These are phyloP conservation scores for Pterocarpus santalinus DNA, from an alignment of 306 rosid species.

Conservation along the genomic window DNA sequence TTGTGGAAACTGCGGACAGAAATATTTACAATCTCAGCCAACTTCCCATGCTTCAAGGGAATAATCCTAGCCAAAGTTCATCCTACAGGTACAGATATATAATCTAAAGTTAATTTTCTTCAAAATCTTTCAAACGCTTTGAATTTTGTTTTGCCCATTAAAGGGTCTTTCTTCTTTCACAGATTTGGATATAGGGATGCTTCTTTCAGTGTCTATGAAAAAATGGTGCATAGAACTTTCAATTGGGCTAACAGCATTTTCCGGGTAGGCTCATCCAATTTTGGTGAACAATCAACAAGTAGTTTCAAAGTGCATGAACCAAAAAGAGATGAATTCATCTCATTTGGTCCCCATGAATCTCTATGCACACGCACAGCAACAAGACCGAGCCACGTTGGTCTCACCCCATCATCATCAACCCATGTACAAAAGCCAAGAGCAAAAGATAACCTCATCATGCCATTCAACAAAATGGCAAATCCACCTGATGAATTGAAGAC, in stretches of 20 bases:
- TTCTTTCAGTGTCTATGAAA: slow-evolving; percentile 52
- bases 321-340: slow-evolving; percentile 45
- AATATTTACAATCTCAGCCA: slow-evolving; percentile 76
- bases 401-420: background rate
- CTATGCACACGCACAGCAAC: slow-evolving; percentile 3
- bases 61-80: slow-evolving; percentile 56
- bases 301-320: slow-evolving; percentile 46
- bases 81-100: slow-evolving; percentile 51
- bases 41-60: slow-evolving; percentile 82
- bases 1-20: slow-evolving; percentile 67
- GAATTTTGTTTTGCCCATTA: background rate
- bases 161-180: background rate
- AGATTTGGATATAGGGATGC: slow-evolving; percentile 51
- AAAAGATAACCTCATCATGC: slow-evolving; percentile 26
- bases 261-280: slow-evolving; percentile 29
- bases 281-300: slow-evolving; percentile 49
- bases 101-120: background rate
- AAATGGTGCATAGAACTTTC: slow-evolving; percentile 41
- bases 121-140: background rate
- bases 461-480: background rate
- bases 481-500: background rate
- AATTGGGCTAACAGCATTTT: slow-evolving; percentile 43
- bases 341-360: slow-evolving; percentile 47
- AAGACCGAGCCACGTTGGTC: slow-evolving; percentile 40
- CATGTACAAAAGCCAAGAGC: slow-evolving; percentile 19